Percentiles rank a stretch among this genome's conserved stretches.
phyloP scores from a whole-genome alignment of 805 yeast species.

The Ogataea minuta region DNA sequence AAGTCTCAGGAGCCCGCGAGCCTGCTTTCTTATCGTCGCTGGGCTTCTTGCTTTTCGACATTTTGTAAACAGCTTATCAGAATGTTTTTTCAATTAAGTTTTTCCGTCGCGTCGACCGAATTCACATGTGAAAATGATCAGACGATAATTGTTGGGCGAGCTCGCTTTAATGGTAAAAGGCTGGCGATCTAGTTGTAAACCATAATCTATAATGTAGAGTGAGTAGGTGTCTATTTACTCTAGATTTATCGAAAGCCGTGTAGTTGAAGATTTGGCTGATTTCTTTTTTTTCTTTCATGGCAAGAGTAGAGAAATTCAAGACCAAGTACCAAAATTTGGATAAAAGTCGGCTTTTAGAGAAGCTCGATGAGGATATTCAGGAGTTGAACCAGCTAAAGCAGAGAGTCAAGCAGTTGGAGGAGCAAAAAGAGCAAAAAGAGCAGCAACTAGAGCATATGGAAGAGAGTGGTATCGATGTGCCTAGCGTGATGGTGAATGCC shows the following conservation, averaged over 20 bases:
- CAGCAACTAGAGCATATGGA: conserved; percentile 10
- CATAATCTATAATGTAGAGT: too few species aligned
- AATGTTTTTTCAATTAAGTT: conserved; percentile 4
- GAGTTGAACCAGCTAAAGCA: conserved; percentile 38
- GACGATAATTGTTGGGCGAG: conserved; percentile 2
- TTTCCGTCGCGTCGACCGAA: conserved; percentile 10
- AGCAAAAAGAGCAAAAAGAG: conserved; percentile 16
- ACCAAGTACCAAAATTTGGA: conserved; percentile 30
- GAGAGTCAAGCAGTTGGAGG: conserved; percentile 26
- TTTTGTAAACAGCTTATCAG: conserved; percentile 10
- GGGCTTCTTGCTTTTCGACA: conserved; percentile 8
- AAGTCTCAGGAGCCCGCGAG: conserved; percentile 2
- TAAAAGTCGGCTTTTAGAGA: conserved; percentile 36
- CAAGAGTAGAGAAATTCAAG: conserved; percentile 9
- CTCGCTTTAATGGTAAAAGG: background rate
- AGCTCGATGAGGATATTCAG: conserved; percentile 44
- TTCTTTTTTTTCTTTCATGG: conserved; percentile 7
- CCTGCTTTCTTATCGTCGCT: conserved; percentile 1
- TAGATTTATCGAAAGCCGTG: background rate
- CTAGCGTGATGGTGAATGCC: conserved; percentile 22
- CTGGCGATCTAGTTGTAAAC: background rate
- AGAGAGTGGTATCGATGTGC: conserved; percentile 14
- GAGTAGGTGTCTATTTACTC: too few species aligned
- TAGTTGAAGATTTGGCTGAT: background rate
- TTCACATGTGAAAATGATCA: conserved; percentile 7